Evolutionary conservation across 2,329 filamentous ascomycete species (phyloP), one percentile per base, ranked within the genome.

Genomic region (Pyrenophora tritici-repentis): DNA sequence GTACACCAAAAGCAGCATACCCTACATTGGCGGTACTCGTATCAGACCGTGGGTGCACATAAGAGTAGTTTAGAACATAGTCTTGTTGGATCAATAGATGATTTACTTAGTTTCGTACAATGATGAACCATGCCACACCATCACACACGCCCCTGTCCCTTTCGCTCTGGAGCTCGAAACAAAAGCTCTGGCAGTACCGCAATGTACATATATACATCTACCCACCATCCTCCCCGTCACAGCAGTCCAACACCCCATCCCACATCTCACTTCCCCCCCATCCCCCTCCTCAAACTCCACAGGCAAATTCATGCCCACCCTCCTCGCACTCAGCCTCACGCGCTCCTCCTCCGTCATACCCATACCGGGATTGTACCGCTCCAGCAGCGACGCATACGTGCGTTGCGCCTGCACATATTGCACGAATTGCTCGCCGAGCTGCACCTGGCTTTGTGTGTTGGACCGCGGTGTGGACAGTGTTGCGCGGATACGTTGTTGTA

Each of bases 321-420:
- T 84, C 75, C 91, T 80, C 7, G 94, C 94, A 46, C 89, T 89
- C 78, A 97, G 78, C 50, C 90, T 79, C 35, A 97, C 86, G 54
- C 90, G 82, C 78, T 97, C 92, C 70, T 86, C 81, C 75, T 95
- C 87, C 60, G 88, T 85, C 87, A 96, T 90, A 61, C 85, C 84
- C 85, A 95, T 90, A 14, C 92, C 91, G 0, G 91, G 91, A 73
- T 97, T 97, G 76, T 99, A 97, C 63, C 92, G 83, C 76, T 97
- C 92, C 32, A 97, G 73, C 36, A 97, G 77, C 13, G 85, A 87
- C 20, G 85, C 83, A 73, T 97, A 97, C 70, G 84, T 84, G 44
- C 92, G 81, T 78, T 99, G 94, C n/a, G 92, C 87, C 63, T 85
- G 84, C 16, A 94, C 81, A 71, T 96, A 97, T 50, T 85, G 82